phyloP scores from a whole-genome alignment of 2,329 filamentous ascomycete species.

The Trichocomaceae sp. region DNA sequence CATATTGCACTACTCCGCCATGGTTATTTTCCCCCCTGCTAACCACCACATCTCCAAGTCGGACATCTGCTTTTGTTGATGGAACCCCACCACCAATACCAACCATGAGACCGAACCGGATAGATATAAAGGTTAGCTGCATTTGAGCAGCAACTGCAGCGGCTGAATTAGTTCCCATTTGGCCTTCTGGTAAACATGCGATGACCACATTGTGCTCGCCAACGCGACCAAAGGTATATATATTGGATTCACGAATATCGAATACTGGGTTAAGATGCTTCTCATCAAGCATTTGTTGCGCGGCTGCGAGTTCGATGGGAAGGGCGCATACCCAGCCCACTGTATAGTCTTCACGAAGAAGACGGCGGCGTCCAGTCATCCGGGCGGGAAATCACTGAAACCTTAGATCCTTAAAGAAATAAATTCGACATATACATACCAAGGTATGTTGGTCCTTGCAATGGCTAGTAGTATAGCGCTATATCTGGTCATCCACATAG shows the following conservation, averaged over 20 bases:
- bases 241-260: neutral
- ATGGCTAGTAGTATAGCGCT: too few relatives aligned
- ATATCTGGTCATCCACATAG: too few relatives aligned
- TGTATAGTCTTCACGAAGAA: neutral
- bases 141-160: neutral
- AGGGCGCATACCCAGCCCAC: slow-evolving; percentile 7
- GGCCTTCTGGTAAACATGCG: neutral
- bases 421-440: too few relatives aligned
- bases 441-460: too few relatives aligned
- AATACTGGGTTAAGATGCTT: neutral
- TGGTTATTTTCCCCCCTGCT: neutral
- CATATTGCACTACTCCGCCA: neutral
- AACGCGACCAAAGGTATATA: neutral
- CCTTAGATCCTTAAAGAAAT: too few relatives aligned
- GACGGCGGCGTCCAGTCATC: too few relatives aligned
- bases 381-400: too few relatives aligned
- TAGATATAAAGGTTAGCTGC: neutral
- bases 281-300: neutral
- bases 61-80: neutral
- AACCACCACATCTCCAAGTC: neutral
- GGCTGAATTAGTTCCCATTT: neutral
- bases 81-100: slow-evolving; percentile 2
- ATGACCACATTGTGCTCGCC: neutral
- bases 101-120: neutral
- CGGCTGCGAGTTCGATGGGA: neutral